Conservation (phyloP, 768 basidiomycete species). For the Mycena floridula region DNA sequence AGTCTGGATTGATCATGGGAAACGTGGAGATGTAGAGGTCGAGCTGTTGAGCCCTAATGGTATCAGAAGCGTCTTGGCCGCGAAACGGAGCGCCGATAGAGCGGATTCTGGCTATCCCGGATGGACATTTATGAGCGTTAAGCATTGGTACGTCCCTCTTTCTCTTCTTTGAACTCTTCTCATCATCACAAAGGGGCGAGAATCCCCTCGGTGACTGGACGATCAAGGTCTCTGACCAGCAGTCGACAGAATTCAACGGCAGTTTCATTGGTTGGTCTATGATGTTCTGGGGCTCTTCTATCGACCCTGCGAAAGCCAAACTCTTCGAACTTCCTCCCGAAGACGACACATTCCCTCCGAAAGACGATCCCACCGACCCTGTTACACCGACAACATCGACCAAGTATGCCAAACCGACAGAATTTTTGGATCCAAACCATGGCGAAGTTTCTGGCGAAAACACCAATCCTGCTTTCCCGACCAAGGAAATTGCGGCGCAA, state of each 20-base stretch:
- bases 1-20: conserved; percentile 88
- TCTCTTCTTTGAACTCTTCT: conserved; percentile 8
- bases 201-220: conserved; percentile 88
- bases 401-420: conserved; percentile 78
- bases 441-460: conserved; percentile 77
- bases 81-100: conserved; percentile 58
- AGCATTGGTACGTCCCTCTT: conserved; percentile 75
- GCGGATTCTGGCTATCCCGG: conserved; percentile 73
- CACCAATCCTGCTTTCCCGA: conserved; percentile 62
- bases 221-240: conserved; percentile 78
- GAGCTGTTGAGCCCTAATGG: conserved; percentile 82
- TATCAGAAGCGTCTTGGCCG: conserved; percentile 78
- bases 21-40: conserved; percentile 90
- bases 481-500: conserved; percentile 12
- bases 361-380: conserved; percentile 30
- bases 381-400: conserved; percentile 44
- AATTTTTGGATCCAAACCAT: conserved; percentile 82
- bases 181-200: conserved; percentile 67
- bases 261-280: conserved; percentile 89
- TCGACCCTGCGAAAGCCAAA: conserved; percentile 62
- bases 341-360: conserved; percentile 44
- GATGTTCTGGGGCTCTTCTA: conserved; percentile 84
- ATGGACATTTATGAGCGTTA: conserved; percentile 98
- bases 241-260: conserved; percentile 47
- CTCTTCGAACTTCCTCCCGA: conserved; percentile 55